Conservation (phyloP, 371 early-diverging fungal species). For the Mortierella sp. region DNA sequence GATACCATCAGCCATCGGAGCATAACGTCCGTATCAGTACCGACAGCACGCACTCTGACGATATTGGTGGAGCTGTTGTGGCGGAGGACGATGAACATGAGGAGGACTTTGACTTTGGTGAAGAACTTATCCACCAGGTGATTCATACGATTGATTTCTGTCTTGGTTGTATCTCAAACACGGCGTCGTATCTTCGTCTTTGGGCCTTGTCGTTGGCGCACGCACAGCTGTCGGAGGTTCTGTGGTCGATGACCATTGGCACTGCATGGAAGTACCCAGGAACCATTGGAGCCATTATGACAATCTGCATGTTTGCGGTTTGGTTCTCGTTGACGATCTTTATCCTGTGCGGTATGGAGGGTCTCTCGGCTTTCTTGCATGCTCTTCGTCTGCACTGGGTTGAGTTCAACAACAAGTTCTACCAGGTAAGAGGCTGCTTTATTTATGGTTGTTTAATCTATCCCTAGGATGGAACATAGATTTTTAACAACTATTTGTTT, state of each 20-base stretch:
- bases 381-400: constrained; percentile 99
- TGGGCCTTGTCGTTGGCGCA: constrained; percentile 99
- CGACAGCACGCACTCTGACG: constrained; percentile 51
- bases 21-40: constrained; percentile 59
- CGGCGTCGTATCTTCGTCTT: constrained; percentile 98
- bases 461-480: not conserved
- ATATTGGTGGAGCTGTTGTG: constrained; percentile 51
- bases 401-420: constrained; percentile 99
- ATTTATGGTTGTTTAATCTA: not conserved
- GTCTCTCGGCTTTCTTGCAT: constrained; percentile 97
- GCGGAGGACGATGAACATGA: constrained; percentile 50
- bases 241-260: constrained; percentile 94
- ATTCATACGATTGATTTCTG: constrained; percentile 99
- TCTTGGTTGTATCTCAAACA: constrained; percentile 97
- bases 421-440: constrained; percentile 34
- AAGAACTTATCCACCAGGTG: constrained; percentile 93
- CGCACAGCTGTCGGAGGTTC: constrained; percentile 96
- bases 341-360: constrained; percentile 97
- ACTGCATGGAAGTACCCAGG: constrained; percentile 57
- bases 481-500: not conserved
- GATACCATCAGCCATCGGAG: constrained; percentile 78
- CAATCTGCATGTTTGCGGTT: constrained; percentile 75
- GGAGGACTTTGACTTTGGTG: constrained; percentile 89
- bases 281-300: constrained; percentile 23
- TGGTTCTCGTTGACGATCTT: constrained; percentile 88